These are phyloP conservation scores for Collariella sp. DNA, from an alignment of 495 filamentous ascomycete species.

Conservation along the genomic window DNA sequence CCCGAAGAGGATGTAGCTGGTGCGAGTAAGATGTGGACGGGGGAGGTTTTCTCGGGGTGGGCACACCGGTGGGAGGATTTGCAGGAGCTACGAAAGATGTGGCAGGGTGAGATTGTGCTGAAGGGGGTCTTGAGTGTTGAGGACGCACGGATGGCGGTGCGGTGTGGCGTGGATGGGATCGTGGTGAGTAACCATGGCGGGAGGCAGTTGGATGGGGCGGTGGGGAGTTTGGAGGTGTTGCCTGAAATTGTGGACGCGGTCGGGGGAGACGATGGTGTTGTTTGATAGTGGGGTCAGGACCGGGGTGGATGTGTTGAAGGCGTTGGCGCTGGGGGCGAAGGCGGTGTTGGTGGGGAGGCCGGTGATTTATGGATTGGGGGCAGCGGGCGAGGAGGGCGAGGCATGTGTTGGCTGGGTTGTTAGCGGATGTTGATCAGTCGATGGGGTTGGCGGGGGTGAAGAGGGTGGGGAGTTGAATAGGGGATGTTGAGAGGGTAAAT, in stretches of 20 bases:
- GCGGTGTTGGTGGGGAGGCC: constrained; percentile 44
- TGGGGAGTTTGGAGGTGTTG: constrained; percentile 36
- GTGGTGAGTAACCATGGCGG: constrained; percentile 36
- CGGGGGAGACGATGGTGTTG: constrained; percentile 36
- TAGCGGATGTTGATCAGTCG: constrained; percentile 54
- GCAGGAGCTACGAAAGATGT: constrained; percentile 46
- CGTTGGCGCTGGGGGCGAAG: constrained; percentile 46
- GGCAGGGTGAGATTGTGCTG: constrained; percentile 52
- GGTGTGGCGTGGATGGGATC: constrained; percentile 30
- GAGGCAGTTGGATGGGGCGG: constrained; percentile 40
- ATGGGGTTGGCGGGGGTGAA: constrained; percentile 51
- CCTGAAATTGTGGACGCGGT: constrained; percentile 43
- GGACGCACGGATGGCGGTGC: constrained; percentile 29
- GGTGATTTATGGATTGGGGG: constrained; percentile 41
- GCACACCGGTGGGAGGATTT: constrained; percentile 53
- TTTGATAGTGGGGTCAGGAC: constrained; percentile 44
- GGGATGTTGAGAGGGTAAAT: constrained; percentile 44
- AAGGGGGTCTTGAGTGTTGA: constrained; percentile 33
- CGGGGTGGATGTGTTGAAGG: constrained; percentile 43
- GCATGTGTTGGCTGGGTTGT: constrained; percentile 46
- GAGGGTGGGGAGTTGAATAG: constrained; percentile 46
- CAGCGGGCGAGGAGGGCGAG: constrained; percentile 51
- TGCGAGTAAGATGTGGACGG: constrained; percentile 39
- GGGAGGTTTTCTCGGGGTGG: constrained; percentile 40
- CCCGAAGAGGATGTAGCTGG: constrained; percentile 19